A percentile compares a stretch with the other conserved stretches of the same genome.
Evolutionary conservation across 2,329 filamentous ascomycete genomes (phyloP).

Genomic region (Fonsecaea monophora): DNA sequence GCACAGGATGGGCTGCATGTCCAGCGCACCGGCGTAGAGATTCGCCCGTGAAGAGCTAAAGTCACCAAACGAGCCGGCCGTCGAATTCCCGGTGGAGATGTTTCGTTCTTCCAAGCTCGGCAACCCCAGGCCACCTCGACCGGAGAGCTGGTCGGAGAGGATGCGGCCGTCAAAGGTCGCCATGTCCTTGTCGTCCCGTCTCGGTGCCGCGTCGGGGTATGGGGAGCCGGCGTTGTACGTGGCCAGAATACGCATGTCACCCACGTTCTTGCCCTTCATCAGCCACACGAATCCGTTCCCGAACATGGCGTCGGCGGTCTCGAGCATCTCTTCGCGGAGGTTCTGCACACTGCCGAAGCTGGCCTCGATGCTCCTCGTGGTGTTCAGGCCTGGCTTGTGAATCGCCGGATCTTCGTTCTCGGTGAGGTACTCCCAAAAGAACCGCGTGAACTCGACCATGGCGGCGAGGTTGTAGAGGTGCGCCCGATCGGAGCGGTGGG

Average conservation of each 20-base stretch:
- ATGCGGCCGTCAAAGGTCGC: conserved; percentile 47
- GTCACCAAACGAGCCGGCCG: conserved; percentile 40
- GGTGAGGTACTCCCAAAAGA: conserved; percentile 54
- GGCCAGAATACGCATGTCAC: conserved; percentile 71
- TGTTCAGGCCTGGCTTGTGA: conserved; percentile 27
- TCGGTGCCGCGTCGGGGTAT: conserved; percentile 82
- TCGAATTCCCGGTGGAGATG: conserved; percentile 25
- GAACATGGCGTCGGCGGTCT: conserved; percentile 89
- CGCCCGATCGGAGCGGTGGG: conserved; percentile 78
- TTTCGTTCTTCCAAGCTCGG: conserved; percentile 17
- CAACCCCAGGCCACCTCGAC: conserved; percentile 10
- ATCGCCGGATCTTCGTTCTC: conserved; percentile 26
- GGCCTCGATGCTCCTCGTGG: conserved; percentile 61
- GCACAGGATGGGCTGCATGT: conserved; percentile 70
- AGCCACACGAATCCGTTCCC: conserved; percentile 98
- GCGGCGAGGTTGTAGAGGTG: conserved; percentile 93
- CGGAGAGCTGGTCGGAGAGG: conserved; percentile 31
- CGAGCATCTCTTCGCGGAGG: conserved; percentile 77
- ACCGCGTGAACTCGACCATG: conserved; percentile 89
- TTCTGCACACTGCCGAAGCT: conserved; percentile 85
- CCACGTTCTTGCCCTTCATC: conserved; percentile 63
- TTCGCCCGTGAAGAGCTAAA: conserved; percentile 33
- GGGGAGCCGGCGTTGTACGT: conserved; percentile 94
- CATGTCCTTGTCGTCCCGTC: conserved; percentile 63
- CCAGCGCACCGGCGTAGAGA: conserved; percentile 27